phyloP scores from a whole-genome alignment of 768 basidiomycete species.

The Lyophyllum semitale region DNA sequence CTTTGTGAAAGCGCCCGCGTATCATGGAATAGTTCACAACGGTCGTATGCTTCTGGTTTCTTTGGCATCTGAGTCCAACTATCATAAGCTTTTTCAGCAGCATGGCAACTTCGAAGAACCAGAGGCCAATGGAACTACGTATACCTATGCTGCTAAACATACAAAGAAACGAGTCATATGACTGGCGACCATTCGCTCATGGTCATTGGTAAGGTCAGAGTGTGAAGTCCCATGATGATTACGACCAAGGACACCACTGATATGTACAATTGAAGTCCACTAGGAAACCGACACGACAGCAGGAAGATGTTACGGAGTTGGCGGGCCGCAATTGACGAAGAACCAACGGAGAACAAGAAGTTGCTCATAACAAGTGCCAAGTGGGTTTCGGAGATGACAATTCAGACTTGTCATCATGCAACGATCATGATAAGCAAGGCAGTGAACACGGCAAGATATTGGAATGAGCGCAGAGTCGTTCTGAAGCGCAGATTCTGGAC shows the following conservation, averaged over 20 bases:
- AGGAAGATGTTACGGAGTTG: not conserved
- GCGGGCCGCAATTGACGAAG: not conserved
- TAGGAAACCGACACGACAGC: conserved; percentile 2
- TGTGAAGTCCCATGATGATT: not conserved
- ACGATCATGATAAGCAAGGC: not conserved
- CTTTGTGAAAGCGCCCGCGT: not conserved
- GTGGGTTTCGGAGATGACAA: too few species aligned
- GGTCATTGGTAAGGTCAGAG: too few species aligned
- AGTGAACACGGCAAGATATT: not conserved
- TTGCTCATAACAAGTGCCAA: not conserved
- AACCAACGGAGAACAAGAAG: not conserved
- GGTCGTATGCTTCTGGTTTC: not conserved
- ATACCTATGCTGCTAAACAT: too few species aligned
- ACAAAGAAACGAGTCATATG: not conserved
- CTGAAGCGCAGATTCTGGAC: not conserved
- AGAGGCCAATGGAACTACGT: not conserved
- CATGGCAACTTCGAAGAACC: not conserved
- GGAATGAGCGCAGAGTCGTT: not conserved
- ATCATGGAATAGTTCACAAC: not conserved
- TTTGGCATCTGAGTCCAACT: not conserved
- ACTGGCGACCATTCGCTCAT: not conserved
- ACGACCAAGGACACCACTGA: not conserved
- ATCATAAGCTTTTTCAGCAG: not conserved
- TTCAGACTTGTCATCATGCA: too few species aligned
- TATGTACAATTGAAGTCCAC: conserved; percentile 1